phyloP scores from a whole-genome alignment of 768 basidiomycete species.

The Glaciozyma martinii region DNA sequence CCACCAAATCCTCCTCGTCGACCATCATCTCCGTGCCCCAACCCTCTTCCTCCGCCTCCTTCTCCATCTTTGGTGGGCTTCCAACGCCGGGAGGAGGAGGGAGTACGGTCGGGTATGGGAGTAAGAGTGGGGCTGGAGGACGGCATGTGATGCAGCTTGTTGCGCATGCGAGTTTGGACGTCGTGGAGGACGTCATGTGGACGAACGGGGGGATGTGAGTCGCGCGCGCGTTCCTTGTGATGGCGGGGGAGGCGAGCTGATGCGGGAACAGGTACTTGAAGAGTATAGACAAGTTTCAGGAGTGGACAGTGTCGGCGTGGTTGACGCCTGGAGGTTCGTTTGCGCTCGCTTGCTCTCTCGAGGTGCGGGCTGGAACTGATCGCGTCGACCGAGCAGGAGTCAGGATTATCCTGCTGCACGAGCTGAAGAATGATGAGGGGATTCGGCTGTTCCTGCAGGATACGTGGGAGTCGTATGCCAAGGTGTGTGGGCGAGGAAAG shows the following conservation, averaged over 20 bases:
- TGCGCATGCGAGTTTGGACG: constrained; percentile 90
- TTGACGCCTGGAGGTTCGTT: constrained; percentile 87
- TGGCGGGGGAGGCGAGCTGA: not conserved
- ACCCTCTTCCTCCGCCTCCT: constrained; percentile 11
- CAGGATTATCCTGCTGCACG: constrained; percentile 90
- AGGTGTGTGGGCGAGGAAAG: constrained; percentile 49
- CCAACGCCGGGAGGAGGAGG: constrained; percentile 19
- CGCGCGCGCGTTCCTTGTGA: not conserved
- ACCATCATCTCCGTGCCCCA: constrained; percentile 7
- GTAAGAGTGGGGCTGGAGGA: constrained; percentile 29
- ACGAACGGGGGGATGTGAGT: constrained; percentile 50
- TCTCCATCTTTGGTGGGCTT: constrained; percentile 35
- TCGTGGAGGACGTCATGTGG: constrained; percentile 84
- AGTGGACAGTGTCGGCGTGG: constrained; percentile 96
- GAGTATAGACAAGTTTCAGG: constrained; percentile 92
- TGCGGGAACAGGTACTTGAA: constrained; percentile 69
- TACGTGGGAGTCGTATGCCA: constrained; percentile 94
- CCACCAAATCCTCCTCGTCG: constrained; percentile 18
- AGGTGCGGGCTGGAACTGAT: not conserved
- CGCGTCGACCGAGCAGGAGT: constrained; percentile 53
- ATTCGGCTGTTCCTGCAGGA: constrained; percentile 87
- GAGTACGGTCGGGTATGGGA: constrained; percentile 26
- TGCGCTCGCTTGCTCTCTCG: not conserved
- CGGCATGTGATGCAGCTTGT: constrained; percentile 95
- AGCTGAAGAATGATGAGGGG: constrained; percentile 93